Evolutionary conservation across 306 rosid species (phyloP).

Genomic region (Dalbergia cochinchinensis): DNA sequence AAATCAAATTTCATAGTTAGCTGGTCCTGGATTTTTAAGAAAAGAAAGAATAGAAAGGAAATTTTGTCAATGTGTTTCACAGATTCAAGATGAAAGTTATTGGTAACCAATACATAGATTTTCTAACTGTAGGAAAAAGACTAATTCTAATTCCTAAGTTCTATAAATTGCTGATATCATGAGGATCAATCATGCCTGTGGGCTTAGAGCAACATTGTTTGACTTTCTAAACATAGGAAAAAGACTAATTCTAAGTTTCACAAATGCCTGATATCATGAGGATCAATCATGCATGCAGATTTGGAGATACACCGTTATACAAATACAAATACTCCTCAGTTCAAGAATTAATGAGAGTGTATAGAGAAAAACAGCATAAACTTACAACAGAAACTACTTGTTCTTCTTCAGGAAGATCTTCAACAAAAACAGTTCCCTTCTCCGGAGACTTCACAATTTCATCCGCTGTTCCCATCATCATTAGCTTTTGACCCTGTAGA

Average conservation of each 20-base stretch:
- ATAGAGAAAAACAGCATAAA: conserved; percentile 31
- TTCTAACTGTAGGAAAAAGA: conserved; percentile 12
- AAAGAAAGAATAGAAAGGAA: conserved; percentile 2
- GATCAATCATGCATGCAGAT: conserved; percentile 2
- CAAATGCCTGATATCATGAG: background rate
- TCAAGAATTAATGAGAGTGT: conserved; percentile 23
- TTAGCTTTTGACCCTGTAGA: conserved; percentile 92
- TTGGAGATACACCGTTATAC: conserved; percentile 20
- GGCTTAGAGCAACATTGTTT: conserved; percentile 12
- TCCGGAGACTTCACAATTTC: conserved; percentile 94
- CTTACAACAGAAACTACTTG: conserved; percentile 81
- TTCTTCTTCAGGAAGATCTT: conserved; percentile 99
- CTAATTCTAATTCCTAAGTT: background rate
- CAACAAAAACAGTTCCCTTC: conserved; percentile 88
- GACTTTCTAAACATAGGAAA: background rate
- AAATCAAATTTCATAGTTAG: background rate
- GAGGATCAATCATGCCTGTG: conserved; percentile 3
- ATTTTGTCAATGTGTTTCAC: background rate
- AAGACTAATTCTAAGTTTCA: background rate
- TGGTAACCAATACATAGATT: conserved; percentile 15
- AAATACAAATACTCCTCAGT: conserved; percentile 2
- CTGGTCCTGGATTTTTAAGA: background rate
- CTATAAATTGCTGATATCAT: background rate
- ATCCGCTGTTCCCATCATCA: conserved; percentile 99
- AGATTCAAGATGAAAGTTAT: conserved; percentile 22